phyloP scores from a whole-genome alignment of 495 filamentous ascomycete genomes.

The Neurospora sp. region DNA sequence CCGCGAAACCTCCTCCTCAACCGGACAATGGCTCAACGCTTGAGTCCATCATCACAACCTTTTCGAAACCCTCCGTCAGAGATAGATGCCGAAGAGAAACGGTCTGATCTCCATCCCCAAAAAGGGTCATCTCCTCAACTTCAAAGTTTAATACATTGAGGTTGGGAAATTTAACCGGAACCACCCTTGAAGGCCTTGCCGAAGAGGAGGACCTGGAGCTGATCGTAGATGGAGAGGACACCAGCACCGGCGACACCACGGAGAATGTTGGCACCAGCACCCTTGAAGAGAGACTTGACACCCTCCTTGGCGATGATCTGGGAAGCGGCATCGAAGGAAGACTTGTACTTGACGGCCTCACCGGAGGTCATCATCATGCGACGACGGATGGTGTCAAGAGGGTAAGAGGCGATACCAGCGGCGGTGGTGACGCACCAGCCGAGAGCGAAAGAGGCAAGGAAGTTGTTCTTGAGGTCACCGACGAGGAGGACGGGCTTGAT shows the following conservation, averaged over 20 bases:
- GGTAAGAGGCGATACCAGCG: conserved; percentile 99
- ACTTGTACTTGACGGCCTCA: conserved; percentile 99
- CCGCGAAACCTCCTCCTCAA: conserved; percentile 4
- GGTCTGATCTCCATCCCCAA: conserved; percentile 26
- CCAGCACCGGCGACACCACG: conserved; percentile 99
- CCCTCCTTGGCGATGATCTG: conserved; percentile 97
- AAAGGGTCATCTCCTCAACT: conserved; percentile 19
- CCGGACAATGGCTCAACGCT: background rate
- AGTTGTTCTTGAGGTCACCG: conserved; percentile 89
- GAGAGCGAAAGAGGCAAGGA: conserved; percentile 96
- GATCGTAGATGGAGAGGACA: conserved; percentile 99
- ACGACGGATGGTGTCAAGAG: conserved; percentile 98
- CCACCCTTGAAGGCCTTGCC: conserved; percentile 98
- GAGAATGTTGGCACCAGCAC: conserved; percentile 99
- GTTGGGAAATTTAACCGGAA: conserved; percentile 53
- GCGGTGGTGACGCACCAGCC: conserved; percentile 99
- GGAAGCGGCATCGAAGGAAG: conserved; percentile 83
- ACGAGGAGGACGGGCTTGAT: conserved; percentile 97
- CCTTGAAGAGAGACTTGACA: conserved; percentile 98
- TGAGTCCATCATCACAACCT: background rate
- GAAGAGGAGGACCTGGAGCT: conserved; percentile 97
- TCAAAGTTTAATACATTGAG: conserved; percentile 21
- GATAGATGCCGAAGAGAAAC: conserved; percentile 1
- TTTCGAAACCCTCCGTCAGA: conserved; percentile 3
- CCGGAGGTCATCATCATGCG: conserved; percentile 99